Conservation (phyloP, 345 rosid species). For the Triadica sebifera region DNA sequence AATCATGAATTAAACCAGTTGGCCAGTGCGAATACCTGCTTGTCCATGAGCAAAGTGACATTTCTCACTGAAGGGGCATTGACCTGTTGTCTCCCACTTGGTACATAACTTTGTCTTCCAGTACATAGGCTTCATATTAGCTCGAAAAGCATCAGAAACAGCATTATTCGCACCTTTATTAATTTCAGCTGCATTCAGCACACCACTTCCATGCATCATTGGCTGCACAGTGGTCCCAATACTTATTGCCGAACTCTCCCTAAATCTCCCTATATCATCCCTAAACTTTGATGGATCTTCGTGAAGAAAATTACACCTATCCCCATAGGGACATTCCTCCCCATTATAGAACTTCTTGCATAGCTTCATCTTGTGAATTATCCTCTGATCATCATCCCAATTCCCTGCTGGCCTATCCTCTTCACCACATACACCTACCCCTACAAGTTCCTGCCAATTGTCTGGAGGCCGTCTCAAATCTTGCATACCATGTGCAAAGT, state of each 20-base stretch:
- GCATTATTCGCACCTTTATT: slow-evolving; percentile 38
- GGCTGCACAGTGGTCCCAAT: slow-evolving; percentile 50
- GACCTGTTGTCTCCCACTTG: slow-evolving; percentile 73
- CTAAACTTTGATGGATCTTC: slow-evolving; percentile 78
- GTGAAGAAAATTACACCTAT: slow-evolving; percentile 90
- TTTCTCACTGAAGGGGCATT: slow-evolving; percentile 85
- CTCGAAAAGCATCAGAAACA: slow-evolving; percentile 29
- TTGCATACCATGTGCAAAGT: slow-evolving; percentile 88
- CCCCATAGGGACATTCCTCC: slow-evolving; percentile 94
- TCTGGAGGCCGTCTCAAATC: slow-evolving; percentile 91
- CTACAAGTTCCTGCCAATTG: slow-evolving; percentile 92
- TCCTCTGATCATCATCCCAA: slow-evolving; percentile 92
- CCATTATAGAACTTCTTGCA: slow-evolving; percentile 91
- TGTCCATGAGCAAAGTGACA: slow-evolving; percentile 96
- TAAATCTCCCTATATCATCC: slow-evolving; percentile 61
- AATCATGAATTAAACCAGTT: neutral
- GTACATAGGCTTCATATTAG: slow-evolving; percentile 53
- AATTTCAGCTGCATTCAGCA: slow-evolving; percentile 42
- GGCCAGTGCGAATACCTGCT: slow-evolving; percentile 48
- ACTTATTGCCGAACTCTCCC: slow-evolving; percentile 78
- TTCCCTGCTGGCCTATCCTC: slow-evolving; percentile 51
- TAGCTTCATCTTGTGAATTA: slow-evolving; percentile 90
- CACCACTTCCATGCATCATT: slow-evolving; percentile 34
- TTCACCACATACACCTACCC: slow-evolving; percentile 36
- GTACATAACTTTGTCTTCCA: slow-evolving; percentile 91